Evolutionary conservation across 352 stramenopile species (phyloP).

Genomic region (Globisporangium middletonii): DNA sequence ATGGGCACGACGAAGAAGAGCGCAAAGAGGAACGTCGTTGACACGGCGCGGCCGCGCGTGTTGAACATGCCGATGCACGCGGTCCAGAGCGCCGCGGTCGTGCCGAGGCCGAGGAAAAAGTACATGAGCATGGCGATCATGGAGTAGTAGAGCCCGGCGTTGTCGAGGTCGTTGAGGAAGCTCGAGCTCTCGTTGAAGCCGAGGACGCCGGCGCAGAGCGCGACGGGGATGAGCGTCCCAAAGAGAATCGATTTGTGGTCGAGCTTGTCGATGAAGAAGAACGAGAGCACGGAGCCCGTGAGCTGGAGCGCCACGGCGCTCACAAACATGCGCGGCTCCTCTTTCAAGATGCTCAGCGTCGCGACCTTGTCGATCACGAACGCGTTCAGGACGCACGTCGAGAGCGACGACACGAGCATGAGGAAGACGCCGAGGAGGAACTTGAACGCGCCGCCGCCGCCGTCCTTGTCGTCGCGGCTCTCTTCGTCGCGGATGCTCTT

Average conservation of each 20-base stretch:
- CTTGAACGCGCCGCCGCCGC: conserved; percentile 44
- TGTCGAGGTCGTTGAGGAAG: conserved; percentile 33
- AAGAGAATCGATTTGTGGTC: conserved; percentile 71
- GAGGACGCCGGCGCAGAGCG: conserved; percentile 38
- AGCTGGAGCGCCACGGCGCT: conserved; percentile 53
- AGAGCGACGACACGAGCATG: conserved; percentile 67
- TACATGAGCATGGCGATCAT: conserved; percentile 42
- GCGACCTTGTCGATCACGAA: conserved; percentile 12
- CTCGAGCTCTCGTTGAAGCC: conserved; percentile 56
- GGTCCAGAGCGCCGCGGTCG: conserved; percentile 48
- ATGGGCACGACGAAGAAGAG: conserved; percentile 52
- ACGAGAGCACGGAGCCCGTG: conserved; percentile 46
- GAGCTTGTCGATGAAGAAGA: conserved; percentile 80
- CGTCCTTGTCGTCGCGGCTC: conserved; percentile 10
- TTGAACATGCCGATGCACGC: conserved; percentile 65
- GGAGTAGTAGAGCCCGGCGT: conserved; percentile 31
- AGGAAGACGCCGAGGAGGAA: conserved; percentile 54
- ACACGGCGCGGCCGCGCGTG: conserved; percentile 39
- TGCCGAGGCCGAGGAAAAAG: conserved; percentile 75
- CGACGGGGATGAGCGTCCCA: conserved; percentile 46
- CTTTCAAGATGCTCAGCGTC: not conserved
- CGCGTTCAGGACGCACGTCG: conserved; percentile 33
- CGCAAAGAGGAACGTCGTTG: conserved; percentile 43
- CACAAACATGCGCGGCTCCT: conserved; percentile 45
- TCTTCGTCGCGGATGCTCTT: conserved; percentile 66